Base-by-base conservation (phyloP, 257 asterid genomes). In the Coffea eugenioides region DNA sequence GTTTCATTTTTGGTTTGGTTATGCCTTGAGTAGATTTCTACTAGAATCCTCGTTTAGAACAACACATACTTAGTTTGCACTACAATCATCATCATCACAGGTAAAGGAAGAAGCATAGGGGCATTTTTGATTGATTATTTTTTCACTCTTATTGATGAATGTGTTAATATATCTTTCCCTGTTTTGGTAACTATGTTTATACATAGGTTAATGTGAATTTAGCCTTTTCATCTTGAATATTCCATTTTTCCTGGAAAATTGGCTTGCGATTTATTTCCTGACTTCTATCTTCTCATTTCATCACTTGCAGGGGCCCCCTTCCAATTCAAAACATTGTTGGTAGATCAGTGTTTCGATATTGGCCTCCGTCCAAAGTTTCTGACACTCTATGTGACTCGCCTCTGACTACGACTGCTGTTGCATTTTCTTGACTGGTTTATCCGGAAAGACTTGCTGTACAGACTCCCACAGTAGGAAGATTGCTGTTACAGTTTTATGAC, bases 341-440 rank as follows among this genome's bases (percentile, higher is more conserved):
- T 41, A 86, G 89, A 83, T 86, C 89, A 54, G 80, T 84, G 31
- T 83, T 83, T 48, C 82, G 87, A 10, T 86, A 86, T 64, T 86
- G 89, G 89, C 89, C 87, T 46, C 89, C 87, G 20, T 79, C 89
- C 10, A 86, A 78, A 81, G 85, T 79, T 36, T 83, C 87, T 1
- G 87, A 80, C 75, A 82, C 84, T 4, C 43, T 84, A 56, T 57
- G 27, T 3, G 76, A 49, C 36, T 16, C 82, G 11, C 25, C 76
- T 18, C 56, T 71, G 64, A 67, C 78, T n/a, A 77, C 11, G 46
- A 64, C 54, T 13, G 48, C 72, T 15, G 66, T 75, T 74, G 82
- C 80, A 61, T 41, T 62, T 27, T 78, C 87, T 5, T 84, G 84
- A 61, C 41, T 56, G 0, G 45, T 16, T 69, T 23, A 43, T 70